Conservation (phyloP, 2,329 filamentous ascomycete genomes). For the Tolypocladium tundrense region DNA sequence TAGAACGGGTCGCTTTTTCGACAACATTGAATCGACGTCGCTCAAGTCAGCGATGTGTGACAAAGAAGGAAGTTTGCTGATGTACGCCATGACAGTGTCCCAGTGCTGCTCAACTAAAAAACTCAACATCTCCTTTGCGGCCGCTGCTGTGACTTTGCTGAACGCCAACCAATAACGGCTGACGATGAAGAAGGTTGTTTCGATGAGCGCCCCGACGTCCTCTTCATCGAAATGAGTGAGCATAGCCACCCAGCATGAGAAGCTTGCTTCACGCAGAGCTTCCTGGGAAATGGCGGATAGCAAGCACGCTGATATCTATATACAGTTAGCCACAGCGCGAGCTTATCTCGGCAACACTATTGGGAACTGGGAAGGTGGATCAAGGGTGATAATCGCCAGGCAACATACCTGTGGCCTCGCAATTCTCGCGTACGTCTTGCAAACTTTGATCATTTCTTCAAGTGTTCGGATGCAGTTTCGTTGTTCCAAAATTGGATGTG, state of each 20-base stretch:
- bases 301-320: constrained; percentile 79
- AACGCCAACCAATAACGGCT: constrained; percentile 69
- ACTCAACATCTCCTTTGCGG: constrained; percentile 52
- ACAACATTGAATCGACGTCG: constrained; percentile 56
- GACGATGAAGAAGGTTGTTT: constrained; percentile 83
- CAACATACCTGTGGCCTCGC: constrained; percentile 70
- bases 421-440: constrained; percentile 61
- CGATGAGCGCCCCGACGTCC: constrained; percentile 69
- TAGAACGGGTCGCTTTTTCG: constrained; percentile 45
- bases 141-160: constrained; percentile 45
- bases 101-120: constrained; percentile 55
- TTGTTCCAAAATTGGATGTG: constrained; percentile 55
- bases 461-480: constrained; percentile 71
- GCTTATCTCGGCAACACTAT: neutral
- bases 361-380: neutral
- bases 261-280: constrained; percentile 66
- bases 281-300: constrained; percentile 70
- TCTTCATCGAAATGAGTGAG: constrained; percentile 64
- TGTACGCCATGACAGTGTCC: constrained; percentile 51
- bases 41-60: constrained; percentile 57
- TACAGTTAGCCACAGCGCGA: neutral
- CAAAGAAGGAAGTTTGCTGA: constrained; percentile 71
- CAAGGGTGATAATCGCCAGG: neutral
- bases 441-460: constrained; percentile 75
- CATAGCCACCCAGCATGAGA: constrained; percentile 76